Conservation (phyloP, 371 early-diverging fungal species). For the Rhizopus stolonifer region DNA sequence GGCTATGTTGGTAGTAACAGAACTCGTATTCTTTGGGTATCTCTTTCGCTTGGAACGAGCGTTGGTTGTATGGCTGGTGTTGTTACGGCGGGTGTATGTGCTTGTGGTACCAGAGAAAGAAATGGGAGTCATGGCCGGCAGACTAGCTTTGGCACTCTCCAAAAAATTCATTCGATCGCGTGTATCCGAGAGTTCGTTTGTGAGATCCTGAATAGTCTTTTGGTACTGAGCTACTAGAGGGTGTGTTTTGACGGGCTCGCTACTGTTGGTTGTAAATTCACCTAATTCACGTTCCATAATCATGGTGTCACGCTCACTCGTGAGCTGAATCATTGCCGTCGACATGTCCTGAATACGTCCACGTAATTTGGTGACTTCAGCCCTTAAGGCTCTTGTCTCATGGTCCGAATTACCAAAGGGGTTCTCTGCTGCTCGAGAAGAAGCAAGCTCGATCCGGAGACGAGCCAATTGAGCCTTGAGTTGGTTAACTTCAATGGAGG, state of each 20-base stretch:
- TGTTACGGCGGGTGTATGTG: conserved; percentile 12
- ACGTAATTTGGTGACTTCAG: conserved; percentile 53
- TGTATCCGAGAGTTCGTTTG: conserved; percentile 53
- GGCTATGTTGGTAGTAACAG: conserved; percentile 24
- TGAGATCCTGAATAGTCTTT: conserved; percentile 55
- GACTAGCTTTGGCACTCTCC: conserved; percentile 26
- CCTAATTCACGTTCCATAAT: conserved; percentile 57
- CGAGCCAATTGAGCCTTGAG: conserved; percentile 68
- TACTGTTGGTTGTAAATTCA: conserved; percentile 29
- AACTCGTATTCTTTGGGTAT: conserved; percentile 21
- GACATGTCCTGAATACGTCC: conserved; percentile 55
- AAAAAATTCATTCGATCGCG: conserved; percentile 36
- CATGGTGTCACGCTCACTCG: conserved; percentile 64
- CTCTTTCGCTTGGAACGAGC: conserved; percentile 12
- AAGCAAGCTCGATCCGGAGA: conserved; percentile 64
- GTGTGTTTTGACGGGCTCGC: conserved; percentile 35
- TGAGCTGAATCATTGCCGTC: conserved; percentile 49
- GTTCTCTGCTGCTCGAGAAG: conserved; percentile 41
- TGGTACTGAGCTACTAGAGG: conserved; percentile 61
- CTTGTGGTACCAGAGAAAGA: conserved; percentile 26
- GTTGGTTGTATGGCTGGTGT: conserved; percentile 8
- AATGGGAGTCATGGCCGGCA: conserved; percentile 16
- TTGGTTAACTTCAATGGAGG: conserved; percentile 64
- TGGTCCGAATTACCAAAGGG: conserved; percentile 25
- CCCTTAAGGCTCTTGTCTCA: conserved; percentile 45